Percentiles rank a stretch among this genome's conserved stretches.
phyloP scores from a whole-genome alignment of 306 rosid genomes.

The Geum urbanum region DNA sequence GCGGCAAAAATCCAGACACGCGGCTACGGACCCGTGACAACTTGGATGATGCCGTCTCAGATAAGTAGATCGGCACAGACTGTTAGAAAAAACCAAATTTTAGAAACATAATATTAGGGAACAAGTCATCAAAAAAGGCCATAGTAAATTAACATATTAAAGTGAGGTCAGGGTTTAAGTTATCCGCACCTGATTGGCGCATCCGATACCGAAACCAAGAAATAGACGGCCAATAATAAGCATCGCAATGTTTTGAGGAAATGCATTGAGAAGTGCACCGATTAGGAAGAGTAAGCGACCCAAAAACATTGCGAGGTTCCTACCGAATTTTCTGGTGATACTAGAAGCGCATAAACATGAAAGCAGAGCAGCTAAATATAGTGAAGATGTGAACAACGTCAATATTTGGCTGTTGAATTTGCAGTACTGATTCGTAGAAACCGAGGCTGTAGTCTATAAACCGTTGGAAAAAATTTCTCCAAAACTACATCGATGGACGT shows the following conservation, averaged over 20 bases:
- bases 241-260: constrained; percentile 46
- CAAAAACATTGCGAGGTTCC: constrained; percentile 51
- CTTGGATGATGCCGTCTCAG: constrained; percentile 72
- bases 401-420: constrained; percentile 57
- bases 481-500: constrained; percentile 72
- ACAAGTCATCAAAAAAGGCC: too few relatives aligned
- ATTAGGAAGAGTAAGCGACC: constrained; percentile 52
- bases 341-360: constrained; percentile 44
- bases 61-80: constrained; percentile 79
- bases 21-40: too few relatives aligned
- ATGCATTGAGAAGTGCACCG: constrained; percentile 64
- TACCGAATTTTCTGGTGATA: constrained; percentile 48
- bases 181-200: constrained; percentile 58
- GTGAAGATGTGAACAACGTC: constrained; percentile 73
- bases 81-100: constrained; percentile 4
- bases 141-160: too few relatives aligned
- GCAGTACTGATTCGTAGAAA: constrained; percentile 55
- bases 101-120: too few relatives aligned
- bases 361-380: constrained; percentile 65
- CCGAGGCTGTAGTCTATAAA: constrained; percentile 32
- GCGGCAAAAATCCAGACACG: too few relatives aligned
- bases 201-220: constrained; percentile 83
- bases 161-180: background rate
- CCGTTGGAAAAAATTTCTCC: constrained; percentile 52
- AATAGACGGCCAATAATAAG: constrained; percentile 65